These are phyloP conservation scores for Coleophoma cylindrospora DNA, from an alignment of 2,329 filamentous ascomycete species.

Conservation along the genomic window DNA sequence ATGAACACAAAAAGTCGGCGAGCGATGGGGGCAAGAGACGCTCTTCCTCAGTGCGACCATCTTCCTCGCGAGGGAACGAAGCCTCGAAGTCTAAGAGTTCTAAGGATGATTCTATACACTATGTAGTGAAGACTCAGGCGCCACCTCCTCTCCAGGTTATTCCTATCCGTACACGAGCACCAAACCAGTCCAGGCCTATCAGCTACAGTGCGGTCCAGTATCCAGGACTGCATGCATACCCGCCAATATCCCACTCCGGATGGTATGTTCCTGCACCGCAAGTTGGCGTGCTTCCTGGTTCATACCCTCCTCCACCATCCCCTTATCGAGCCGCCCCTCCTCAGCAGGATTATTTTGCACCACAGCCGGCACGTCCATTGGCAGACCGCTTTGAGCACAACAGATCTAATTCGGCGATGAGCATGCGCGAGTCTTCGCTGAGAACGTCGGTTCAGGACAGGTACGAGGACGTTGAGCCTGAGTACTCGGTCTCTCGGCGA, in stretches of 20 bases:
- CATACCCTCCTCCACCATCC: constrained; percentile 6
- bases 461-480: constrained; percentile 6
- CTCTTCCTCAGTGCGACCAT: constrained; percentile 14
- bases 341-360: constrained; percentile 6
- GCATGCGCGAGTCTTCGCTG: constrained; percentile 5
- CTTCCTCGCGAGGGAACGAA: constrained; percentile 14
- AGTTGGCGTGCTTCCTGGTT: constrained; percentile 6
- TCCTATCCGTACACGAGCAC: constrained; percentile 17
- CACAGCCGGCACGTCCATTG: constrained; percentile 8
- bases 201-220: constrained; percentile 10
- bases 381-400: constrained; percentile 14
- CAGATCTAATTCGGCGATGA: constrained; percentile 13
- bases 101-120: constrained; percentile 18
- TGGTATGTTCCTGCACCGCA: constrained; percentile 7
- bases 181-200: constrained; percentile 14
- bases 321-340: not conserved
- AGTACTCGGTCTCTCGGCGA: no score
- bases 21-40: constrained; percentile 14
- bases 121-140: constrained; percentile 8
- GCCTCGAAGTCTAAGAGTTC: not conserved
- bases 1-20: constrained; percentile 18
- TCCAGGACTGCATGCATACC: constrained; percentile 5
- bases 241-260: constrained; percentile 19
- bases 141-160: constrained; percentile 11
- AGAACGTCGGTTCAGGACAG: constrained; percentile 5